A percentile compares a stretch with the other conserved stretches of the same genome.
These are phyloP conservation scores for Pythium rishiriense DNA, from an alignment of 352 stramenopile genomes.

Conservation along the genomic window DNA sequence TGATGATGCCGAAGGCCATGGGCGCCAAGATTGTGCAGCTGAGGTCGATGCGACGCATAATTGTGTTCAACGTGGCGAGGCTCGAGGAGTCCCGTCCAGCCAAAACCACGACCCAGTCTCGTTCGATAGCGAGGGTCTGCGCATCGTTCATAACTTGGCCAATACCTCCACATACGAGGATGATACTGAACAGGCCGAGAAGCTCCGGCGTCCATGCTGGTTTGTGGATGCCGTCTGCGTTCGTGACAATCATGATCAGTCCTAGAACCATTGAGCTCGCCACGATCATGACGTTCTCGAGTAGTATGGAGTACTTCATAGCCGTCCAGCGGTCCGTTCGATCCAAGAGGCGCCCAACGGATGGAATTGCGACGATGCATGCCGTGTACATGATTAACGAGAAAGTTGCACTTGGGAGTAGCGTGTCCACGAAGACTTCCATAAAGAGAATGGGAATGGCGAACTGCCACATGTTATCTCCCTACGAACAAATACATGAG, in stretches of 20 bases:
- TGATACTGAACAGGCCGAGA: slow-evolving; percentile 44
- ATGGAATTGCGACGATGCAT: slow-evolving; percentile 71
- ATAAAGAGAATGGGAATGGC: slow-evolving; percentile 18
- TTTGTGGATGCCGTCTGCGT: slow-evolving; percentile 56
- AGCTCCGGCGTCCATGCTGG: slow-evolving; percentile 55
- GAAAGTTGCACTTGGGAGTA: slow-evolving; percentile 66
- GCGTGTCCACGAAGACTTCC: slow-evolving; percentile 17
- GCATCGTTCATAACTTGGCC: slow-evolving; percentile 78
- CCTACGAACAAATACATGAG: background rate
- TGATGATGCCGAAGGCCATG: slow-evolving; percentile 75
- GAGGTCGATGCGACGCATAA: slow-evolving; percentile 81
- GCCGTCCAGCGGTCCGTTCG: slow-evolving; percentile 62
- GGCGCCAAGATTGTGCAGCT: slow-evolving; percentile 77
- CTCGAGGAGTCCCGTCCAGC: slow-evolving; percentile 40
- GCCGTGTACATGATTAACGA: slow-evolving; percentile 33
- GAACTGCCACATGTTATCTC: slow-evolving; percentile 20
- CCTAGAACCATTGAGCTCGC: slow-evolving; percentile 61
- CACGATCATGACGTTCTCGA: slow-evolving; percentile 81
- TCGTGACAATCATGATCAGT: slow-evolving; percentile 62
- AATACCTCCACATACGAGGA: slow-evolving; percentile 62
- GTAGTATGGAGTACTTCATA: slow-evolving; percentile 70
- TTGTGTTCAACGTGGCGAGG: slow-evolving; percentile 75
- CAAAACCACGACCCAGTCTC: slow-evolving; percentile 89
- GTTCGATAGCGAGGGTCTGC: slow-evolving; percentile 77
- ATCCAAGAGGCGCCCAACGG: slow-evolving; percentile 64